A percentile compares a stretch with the other conserved stretches of the same genome.
These are phyloP conservation scores for Aspergillus taichungensis DNA, from an alignment of 495 filamentous ascomycete genomes.

Conservation along the genomic window DNA sequence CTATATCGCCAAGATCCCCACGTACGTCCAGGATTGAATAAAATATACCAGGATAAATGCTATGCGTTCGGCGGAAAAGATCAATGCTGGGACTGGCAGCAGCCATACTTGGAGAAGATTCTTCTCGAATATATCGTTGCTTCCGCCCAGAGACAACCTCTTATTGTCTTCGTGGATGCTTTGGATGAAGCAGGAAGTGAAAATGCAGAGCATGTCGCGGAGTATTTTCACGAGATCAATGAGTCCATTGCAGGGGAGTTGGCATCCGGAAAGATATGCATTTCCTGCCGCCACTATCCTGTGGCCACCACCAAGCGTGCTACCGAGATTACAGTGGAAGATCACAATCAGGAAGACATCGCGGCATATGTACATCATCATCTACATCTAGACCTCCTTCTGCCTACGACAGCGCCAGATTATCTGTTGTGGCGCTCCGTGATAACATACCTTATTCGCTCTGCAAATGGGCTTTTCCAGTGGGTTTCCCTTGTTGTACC, in stretches of 20 bases:
- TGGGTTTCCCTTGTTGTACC: too few species aligned
- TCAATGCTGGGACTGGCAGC: slow-evolving; percentile 12
- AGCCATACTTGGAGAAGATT: slow-evolving; percentile 4
- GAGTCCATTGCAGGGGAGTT: background rate
- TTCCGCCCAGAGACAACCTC: background rate
- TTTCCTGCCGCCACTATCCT: slow-evolving; percentile 14
- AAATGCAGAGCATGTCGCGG: background rate
- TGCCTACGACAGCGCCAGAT: too few species aligned
- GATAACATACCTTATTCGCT: too few species aligned
- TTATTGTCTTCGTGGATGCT: slow-evolving; percentile 14
- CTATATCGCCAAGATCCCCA: slow-evolving; percentile 1
- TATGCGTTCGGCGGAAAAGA: slow-evolving; percentile 1
- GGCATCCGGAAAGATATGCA: slow-evolving; percentile 2
- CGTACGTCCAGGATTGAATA: slow-evolving; percentile 3
- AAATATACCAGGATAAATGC: slow-evolving; percentile 7
- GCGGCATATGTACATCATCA: background rate
- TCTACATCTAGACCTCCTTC: background rate
- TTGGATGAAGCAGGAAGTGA: slow-evolving; percentile 13
- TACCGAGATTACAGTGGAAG: slow-evolving; percentile 5
- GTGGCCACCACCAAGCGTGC: background rate
- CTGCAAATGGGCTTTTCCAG: too few species aligned
- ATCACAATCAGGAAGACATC: slow-evolving; percentile 5
- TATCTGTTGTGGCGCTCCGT: too few species aligned
- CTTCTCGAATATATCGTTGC: slow-evolving; percentile 3
- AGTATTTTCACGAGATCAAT: slow-evolving; percentile 7